These are phyloP conservation scores for Acrasis kona DNA, from an alignment of 78 protist species.

Conservation along the genomic window DNA sequence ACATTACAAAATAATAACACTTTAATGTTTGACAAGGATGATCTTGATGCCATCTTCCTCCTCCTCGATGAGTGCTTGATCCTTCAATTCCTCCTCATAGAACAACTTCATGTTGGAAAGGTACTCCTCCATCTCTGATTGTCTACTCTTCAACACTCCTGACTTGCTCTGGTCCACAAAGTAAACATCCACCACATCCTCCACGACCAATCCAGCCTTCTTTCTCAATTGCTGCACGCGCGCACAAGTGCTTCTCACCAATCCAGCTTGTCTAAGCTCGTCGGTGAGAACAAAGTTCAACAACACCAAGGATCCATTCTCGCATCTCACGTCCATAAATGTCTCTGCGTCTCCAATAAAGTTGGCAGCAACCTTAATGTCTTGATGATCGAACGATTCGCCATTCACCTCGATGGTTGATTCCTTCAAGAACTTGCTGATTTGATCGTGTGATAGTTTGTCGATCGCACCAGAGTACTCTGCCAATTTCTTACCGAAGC, in stretches of 20 bases:
- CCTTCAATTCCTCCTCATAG: too few species aligned
- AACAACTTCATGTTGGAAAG: too few species aligned
- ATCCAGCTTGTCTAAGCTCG: conserved; percentile 38
- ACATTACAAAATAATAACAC: too few species aligned
- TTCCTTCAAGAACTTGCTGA: background rate
- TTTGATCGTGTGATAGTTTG: background rate
- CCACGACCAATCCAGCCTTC: conserved; percentile 27
- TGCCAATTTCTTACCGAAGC: conserved; percentile 5
- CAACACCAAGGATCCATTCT: too few species aligned
- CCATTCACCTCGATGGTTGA: background rate
- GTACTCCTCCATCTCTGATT: too few species aligned
- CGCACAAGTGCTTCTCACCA: conserved; percentile 66
- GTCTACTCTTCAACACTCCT: background rate
- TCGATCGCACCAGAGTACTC: background rate
- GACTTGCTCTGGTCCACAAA: background rate
- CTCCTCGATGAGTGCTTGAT: too few species aligned
- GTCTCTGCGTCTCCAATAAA: background rate
- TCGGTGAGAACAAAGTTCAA: conserved; percentile 33
- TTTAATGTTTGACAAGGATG: too few species aligned
- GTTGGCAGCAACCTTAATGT: conserved; percentile 7
- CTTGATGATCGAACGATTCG: background rate
- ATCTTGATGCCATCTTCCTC: too few species aligned
- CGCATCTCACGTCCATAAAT: conserved; percentile 28
- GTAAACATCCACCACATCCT: conserved; percentile 34
- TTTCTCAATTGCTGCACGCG: conserved; percentile 87